Evolutionary conservation across 2,329 filamentous ascomycete species (phyloP).

Genomic region (Bipolaris sorokiniana): DNA sequence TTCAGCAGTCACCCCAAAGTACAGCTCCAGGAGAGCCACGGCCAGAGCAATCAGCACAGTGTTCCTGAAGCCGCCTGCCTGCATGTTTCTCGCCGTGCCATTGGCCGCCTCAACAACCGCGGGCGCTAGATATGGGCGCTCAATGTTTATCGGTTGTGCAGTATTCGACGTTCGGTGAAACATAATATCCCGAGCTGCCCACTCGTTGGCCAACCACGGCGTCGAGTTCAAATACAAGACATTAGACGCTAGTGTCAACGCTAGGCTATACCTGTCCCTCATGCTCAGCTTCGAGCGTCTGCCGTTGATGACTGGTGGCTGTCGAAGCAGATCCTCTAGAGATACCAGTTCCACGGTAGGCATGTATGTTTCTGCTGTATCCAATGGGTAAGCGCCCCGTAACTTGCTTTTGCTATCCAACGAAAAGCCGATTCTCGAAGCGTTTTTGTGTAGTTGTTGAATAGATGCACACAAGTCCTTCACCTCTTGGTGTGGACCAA

Average conservation of each 20-base stretch:
- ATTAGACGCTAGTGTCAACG: constrained; percentile 46
- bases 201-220: constrained; percentile 46
- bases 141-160: constrained; percentile 34
- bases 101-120: constrained; percentile 12
- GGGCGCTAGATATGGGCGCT: constrained; percentile 42
- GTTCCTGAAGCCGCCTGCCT: constrained; percentile 38
- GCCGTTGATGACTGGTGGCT: constrained; percentile 35
- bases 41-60: constrained; percentile 45
- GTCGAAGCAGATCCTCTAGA: constrained; percentile 39
- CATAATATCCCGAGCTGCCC: constrained; percentile 42
- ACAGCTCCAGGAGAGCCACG: constrained; percentile 45
- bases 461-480: constrained; percentile 48
- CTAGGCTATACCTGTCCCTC: constrained; percentile 45
- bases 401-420: constrained; percentile 42
- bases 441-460: constrained; percentile 30
- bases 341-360: constrained; percentile 33
- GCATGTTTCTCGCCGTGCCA: constrained; percentile 9
- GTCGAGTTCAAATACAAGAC: constrained; percentile 47
- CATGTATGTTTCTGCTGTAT: constrained; percentile 17
- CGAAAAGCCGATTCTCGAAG: constrained; percentile 42
- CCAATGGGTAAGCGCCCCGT: constrained; percentile 38
- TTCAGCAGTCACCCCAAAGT: constrained; percentile 45
- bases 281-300: constrained; percentile 39
- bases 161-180: constrained; percentile 36
- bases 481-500: constrained; percentile 35